Conservation (phyloP, 1,284 basidiomycete species). For the Cerioporus squamosus region DNA sequence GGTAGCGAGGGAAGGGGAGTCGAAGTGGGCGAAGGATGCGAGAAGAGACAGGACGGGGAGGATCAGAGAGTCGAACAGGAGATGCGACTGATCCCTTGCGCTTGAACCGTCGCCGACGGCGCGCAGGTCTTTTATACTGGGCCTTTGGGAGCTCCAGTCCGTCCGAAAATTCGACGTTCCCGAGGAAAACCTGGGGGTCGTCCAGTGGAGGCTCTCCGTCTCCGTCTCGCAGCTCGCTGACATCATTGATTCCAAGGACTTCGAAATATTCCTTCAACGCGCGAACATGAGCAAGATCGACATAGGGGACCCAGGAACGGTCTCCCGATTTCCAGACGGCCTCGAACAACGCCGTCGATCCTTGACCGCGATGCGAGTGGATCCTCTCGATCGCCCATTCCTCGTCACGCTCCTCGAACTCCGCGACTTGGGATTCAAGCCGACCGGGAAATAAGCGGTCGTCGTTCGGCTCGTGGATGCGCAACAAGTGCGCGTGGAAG, state of each 20-base stretch:
- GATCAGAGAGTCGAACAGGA: too few relatives aligned
- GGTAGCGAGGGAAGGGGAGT: too few relatives aligned
- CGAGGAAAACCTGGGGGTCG: neutral
- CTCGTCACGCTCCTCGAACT: neutral
- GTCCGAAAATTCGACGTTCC: too few relatives aligned
- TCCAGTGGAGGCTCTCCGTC: neutral
- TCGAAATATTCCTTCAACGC: constrained; percentile 20
- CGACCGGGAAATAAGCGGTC: constrained; percentile 35
- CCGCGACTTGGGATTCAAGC: constrained; percentile 13
- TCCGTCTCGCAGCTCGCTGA: neutral
- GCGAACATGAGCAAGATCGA: constrained; percentile 4
- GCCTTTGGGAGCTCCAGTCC: too few relatives aligned
- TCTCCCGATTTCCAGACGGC: constrained; percentile 39
- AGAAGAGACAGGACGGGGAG: too few relatives aligned
- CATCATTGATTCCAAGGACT: neutral
- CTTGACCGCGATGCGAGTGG: constrained; percentile 28
- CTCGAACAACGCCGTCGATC: constrained; percentile 29
- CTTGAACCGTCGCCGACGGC: too few relatives aligned
- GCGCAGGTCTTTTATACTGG: too few relatives aligned
- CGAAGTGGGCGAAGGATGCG: too few relatives aligned
- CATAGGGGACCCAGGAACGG: constrained; percentile 33
- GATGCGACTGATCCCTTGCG: too few relatives aligned
- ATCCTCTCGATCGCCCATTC: constrained; percentile 39
- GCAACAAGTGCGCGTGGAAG: constrained; percentile 33
- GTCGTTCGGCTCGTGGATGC: constrained; percentile 30